A percentile compares a stretch with the other conserved stretches of the same genome.
Evolutionary conservation across 2,329 filamentous ascomycete genomes (phyloP).

Genomic region (Paecilomyces dactylethromorphus): DNA sequence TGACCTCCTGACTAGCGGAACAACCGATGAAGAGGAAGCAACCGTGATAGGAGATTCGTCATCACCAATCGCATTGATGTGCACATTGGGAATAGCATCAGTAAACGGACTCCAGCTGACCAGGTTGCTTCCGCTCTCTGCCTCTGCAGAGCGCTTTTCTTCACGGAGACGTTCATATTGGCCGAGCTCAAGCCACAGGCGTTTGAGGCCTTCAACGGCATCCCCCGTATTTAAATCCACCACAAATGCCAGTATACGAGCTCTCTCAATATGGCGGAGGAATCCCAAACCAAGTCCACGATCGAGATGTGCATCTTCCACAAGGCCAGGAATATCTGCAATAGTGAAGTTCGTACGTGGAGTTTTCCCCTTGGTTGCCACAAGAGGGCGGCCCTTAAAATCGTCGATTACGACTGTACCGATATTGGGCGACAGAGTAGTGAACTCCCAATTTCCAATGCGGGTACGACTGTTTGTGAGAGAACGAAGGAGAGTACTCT

Average conservation of each 20-base stretch:
- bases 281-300: slow-evolving; percentile 87
- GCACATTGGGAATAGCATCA: slow-evolving; percentile 16
- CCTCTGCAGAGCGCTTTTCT: slow-evolving; percentile 60
- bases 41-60: background rate
- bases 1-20: slow-evolving; percentile 1
- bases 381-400: slow-evolving; percentile 65
- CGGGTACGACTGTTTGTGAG: slow-evolving; percentile 83
- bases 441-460: slow-evolving; percentile 94
- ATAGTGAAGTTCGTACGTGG: slow-evolving; percentile 78
- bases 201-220: slow-evolving; percentile 69
- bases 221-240: slow-evolving; percentile 76
- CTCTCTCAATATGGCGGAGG: slow-evolving; percentile 87
- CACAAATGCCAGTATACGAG: slow-evolving; percentile 88
- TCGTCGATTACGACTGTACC: slow-evolving; percentile 92
- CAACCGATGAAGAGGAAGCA: background rate
- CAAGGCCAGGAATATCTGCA: slow-evolving; percentile 90
- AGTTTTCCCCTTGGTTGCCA: slow-evolving; percentile 45
- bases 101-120: slow-evolving; percentile 43
- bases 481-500: slow-evolving; percentile 83
- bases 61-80: background rate
- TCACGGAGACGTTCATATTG: slow-evolving; percentile 80
- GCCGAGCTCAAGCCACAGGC: slow-evolving; percentile 84
- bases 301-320: slow-evolving; percentile 88
- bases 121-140: slow-evolving; percentile 49
- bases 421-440: slow-evolving; percentile 89